Conservation (phyloP, 2,329 filamentous ascomycete species). For the Rhynchosporium secalis region DNA sequence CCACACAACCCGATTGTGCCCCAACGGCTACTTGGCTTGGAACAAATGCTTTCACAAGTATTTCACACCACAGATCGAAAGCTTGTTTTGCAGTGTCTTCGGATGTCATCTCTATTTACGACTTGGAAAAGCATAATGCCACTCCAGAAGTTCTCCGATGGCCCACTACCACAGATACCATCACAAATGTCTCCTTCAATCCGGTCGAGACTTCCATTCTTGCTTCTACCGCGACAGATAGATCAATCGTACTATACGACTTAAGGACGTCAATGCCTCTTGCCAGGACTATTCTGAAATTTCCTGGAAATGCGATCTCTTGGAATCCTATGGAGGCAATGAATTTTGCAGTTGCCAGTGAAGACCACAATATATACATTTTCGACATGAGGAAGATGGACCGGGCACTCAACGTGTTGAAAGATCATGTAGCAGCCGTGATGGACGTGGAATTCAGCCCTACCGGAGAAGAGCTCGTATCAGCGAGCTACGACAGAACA, state of each 20-base stretch:
- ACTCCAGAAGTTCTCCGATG: conserved; percentile 81
- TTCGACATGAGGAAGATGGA: conserved; percentile 95
- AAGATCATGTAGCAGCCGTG: conserved; percentile 85
- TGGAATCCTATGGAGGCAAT: conserved; percentile 99
- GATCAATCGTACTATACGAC: conserved; percentile 88
- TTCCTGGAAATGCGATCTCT: conserved; percentile 78
- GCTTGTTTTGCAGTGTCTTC: conserved; percentile 80
- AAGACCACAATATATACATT: conserved; percentile 66
- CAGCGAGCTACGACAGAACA: conserved; percentile 84
- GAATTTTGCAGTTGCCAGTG: conserved; percentile 89
- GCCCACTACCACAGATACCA: conserved; percentile 88
- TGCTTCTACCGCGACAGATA: conserved; percentile 80
- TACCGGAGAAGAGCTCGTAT: conserved; percentile 90
- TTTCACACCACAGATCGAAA: conserved; percentile 78
- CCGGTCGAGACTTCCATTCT: conserved; percentile 90
- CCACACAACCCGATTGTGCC: conserved; percentile 64
- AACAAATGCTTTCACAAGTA: conserved; percentile 74
- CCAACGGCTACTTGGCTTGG: conserved; percentile 86
- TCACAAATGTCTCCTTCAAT: conserved; percentile 87
- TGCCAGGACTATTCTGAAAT: conserved; percentile 75
- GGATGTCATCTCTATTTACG: conserved; percentile 81
- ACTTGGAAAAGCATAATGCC: conserved; percentile 76
- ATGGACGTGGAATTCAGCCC: conserved; percentile 97
- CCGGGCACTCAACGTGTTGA: conserved; percentile 83
- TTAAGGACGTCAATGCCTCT: conserved; percentile 83